Percentiles rank a stretch among this genome's conserved stretches.
phyloP scores from a whole-genome alignment of 306 rosid genomes.

The Trifolium fragiferum region DNA sequence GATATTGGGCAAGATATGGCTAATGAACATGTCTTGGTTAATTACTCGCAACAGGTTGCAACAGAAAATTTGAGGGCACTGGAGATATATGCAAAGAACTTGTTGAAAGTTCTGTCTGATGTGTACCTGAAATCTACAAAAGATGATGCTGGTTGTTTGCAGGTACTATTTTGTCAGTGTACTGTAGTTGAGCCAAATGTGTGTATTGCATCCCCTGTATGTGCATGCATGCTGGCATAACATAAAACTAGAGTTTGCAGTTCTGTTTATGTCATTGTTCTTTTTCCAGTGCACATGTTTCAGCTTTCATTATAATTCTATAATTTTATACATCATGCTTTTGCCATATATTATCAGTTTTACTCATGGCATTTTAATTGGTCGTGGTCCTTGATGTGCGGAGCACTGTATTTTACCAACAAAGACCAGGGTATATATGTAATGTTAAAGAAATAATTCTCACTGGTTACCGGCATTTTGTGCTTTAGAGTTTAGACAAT shows the following conservation, averaged over 20 bases:
- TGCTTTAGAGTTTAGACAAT: background rate
- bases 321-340: background rate
- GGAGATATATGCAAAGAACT: slow-evolving; percentile 54
- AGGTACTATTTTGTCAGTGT: slow-evolving; percentile 58
- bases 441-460: background rate
- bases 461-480: background rate
- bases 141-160: slow-evolving; percentile 90
- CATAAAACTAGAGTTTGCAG: background rate
- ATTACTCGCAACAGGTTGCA: slow-evolving; percentile 62
- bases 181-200: background rate
- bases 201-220: slow-evolving; percentile 6
- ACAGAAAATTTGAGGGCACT: slow-evolving; percentile 60
- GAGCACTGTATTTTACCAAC: background rate
- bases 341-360: background rate
- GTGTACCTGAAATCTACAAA: slow-evolving; percentile 61
- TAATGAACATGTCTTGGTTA: slow-evolving; percentile 50
- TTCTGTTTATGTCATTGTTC: slow-evolving; percentile 16
- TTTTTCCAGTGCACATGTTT: background rate
- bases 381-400: background rate
- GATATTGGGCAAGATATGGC: slow-evolving; percentile 45
- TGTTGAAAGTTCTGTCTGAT: slow-evolving; percentile 59
- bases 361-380: background rate
- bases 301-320: background rate
- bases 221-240: slow-evolving; percentile 8
- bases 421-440: background rate